Evolutionary conservation across 202 grass and related monocot species (phyloP), one percentile per base, ranked within the genome.

Genomic region (Zoysia matrella): DNA sequence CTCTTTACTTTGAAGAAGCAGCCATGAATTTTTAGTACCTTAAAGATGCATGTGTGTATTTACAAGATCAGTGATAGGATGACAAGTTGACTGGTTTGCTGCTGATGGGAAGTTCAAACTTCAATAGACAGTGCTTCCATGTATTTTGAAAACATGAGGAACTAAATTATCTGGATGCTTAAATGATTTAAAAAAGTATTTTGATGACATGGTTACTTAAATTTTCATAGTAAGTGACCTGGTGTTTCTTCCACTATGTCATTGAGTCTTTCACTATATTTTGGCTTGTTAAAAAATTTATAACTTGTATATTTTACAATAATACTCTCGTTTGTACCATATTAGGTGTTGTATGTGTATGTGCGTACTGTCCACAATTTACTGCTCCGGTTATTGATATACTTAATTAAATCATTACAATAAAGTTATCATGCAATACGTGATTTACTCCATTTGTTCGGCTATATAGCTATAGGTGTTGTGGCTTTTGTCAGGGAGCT

Each of bases 61-160:
- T 12, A 65, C 8, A 53, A 82, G 60, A 52, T 12, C 56, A 53
- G 30, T 81, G 68, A 72, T 40, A 15, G 0, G 1, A 52, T 80
- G 66, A 12, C 4, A 7, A 80, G 13, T 40, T 4, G 3, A 42
- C 11, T 6, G 65, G 3, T 60, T 30, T 52, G 30, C 13, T 71
- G 53, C 22, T 70, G 22, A 69, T 44, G 58, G 78, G n/a, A 36
- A 45, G 50, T 58, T 74, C 43, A 12, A 60, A 71, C 55, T 43
- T 72, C 57, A 64, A 51, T 18, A 11, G 14, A 36, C 30, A 36
- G 8, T 58, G 56, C 8, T 74, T 57, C 41, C 40, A 46, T 15
- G 58, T 45, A n/a, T 58, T 74, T 74, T 58, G 42, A 45, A 81
- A 45, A 63, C 68, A 72, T 2, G 15, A 42, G 54, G 53, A 60